Conservation (phyloP, 495 filamentous ascomycete genomes). For the Neurospora sublineolata region DNA sequence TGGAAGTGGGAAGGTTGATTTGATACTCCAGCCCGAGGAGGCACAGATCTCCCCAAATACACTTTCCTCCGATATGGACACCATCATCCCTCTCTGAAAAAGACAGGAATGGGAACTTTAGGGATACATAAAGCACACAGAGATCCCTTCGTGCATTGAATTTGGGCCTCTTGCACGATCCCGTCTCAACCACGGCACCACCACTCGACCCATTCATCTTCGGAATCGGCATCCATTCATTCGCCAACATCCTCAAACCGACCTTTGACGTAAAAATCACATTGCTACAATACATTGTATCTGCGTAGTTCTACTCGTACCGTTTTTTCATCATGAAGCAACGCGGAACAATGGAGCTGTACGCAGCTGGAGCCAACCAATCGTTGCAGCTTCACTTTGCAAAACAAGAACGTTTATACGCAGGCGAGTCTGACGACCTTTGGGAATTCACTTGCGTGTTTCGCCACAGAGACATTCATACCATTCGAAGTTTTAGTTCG, state of each 20-base stretch:
- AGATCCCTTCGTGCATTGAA: neutral
- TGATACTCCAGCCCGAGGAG: neutral
- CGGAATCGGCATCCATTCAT: neutral
- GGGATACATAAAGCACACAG: neutral
- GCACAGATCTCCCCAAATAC: neutral
- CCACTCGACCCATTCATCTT: neutral
- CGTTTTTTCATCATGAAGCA: neutral
- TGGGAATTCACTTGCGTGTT: constrained; percentile 26
- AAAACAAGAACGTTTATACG: neutral
- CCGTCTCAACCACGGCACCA: neutral
- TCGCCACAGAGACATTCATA: constrained; percentile 19
- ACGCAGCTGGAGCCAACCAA: constrained; percentile 41
- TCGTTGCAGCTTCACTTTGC: constrained; percentile 35
- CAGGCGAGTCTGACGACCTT: constrained; percentile 29
- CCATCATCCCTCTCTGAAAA: neutral
- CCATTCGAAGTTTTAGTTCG: constrained; percentile 17
- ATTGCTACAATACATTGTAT: neutral
- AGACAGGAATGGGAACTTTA: neutral
- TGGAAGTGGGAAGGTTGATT: neutral
- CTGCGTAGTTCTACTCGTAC: neutral
- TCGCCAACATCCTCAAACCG: neutral
- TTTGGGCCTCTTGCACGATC: neutral
- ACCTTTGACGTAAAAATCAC: neutral
- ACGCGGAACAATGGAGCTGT: constrained; percentile 29
- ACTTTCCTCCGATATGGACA: neutral